Percentiles rank a stretch among this genome's conserved stretches.
These are phyloP conservation scores for Pseudotulostoma volvatum DNA, from an alignment of 495 filamentous ascomycete genomes.

Conservation along the genomic window DNA sequence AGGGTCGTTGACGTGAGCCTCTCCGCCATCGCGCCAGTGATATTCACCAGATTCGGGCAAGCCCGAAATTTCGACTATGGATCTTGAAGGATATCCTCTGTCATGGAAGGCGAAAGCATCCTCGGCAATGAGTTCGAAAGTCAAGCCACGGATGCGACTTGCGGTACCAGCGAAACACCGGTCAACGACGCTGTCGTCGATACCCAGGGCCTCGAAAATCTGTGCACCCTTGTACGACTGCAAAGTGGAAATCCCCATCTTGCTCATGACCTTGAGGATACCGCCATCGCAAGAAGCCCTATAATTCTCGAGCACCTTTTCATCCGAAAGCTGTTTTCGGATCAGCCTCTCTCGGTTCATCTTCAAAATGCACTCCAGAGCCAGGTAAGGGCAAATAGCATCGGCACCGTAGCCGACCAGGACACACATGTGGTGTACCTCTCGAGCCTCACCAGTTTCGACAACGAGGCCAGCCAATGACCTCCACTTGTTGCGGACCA, in stretches of 20 bases:
- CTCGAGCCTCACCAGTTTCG: constrained; percentile 92
- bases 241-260: constrained; percentile 99
- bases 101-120: constrained; percentile 97
- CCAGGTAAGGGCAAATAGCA: constrained; percentile 91
- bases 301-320: constrained; percentile 87
- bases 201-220: constrained; percentile 97
- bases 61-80: constrained; percentile 64
- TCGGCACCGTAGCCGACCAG: constrained; percentile 92
- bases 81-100: constrained; percentile 75
- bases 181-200: constrained; percentile 91
- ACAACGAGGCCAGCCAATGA: constrained; percentile 76
- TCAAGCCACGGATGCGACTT: constrained; percentile 88
- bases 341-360: constrained; percentile 93
- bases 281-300: constrained; percentile 95
- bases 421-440: constrained; percentile 98
- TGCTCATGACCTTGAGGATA: constrained; percentile 99
- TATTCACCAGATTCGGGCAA: constrained; percentile 94
- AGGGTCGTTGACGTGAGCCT: constrained; percentile 96
- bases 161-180: constrained; percentile 94
- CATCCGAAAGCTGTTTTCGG: constrained; percentile 71
- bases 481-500: constrained; percentile 94
- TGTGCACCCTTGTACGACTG: constrained; percentile 98
- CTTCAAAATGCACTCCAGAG: constrained; percentile 96
- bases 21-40: constrained; percentile 97
- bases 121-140: constrained; percentile 88